phyloP scores from a whole-genome alignment of 129 eudicot genomes.

The Helianthus annuus region DNA sequence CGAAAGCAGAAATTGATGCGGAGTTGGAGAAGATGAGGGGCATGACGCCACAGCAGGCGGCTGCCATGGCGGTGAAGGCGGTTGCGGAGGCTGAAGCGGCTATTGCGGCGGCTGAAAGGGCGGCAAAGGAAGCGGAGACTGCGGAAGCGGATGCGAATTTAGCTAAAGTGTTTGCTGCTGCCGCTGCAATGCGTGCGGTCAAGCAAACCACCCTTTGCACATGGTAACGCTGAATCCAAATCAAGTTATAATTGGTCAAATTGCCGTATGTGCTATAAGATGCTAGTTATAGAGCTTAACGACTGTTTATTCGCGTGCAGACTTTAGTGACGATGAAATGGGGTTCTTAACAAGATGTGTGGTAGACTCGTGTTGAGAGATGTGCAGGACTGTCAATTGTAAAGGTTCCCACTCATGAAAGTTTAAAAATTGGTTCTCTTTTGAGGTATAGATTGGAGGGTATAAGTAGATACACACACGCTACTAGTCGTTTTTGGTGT shows the following conservation, averaged over 20 bases:
- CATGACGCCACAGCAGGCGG: constrained; percentile 76
- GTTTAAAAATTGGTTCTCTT: neutral
- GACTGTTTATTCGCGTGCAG: constrained; percentile 22
- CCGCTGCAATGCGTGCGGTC: constrained; percentile 53
- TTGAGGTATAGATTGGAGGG: constrained; percentile 11
- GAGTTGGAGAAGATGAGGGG: constrained; percentile 76
- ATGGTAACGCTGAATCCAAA: constrained; percentile 41
- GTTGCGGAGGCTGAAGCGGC: constrained; percentile 96
- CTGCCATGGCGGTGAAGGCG: constrained; percentile 80
- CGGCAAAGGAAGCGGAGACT: constrained; percentile 80
- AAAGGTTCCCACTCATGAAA: neutral
- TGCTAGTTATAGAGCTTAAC: neutral
- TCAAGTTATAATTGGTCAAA: too few species aligned
- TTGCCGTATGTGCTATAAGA: constrained; percentile 8
- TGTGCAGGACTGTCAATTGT: constrained; percentile 11
- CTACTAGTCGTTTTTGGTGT: neutral
- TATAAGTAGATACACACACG: constrained; percentile 25
- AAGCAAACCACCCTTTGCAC: constrained; percentile 41
- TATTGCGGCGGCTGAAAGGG: constrained; percentile 75
- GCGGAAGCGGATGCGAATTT: constrained; percentile 90
- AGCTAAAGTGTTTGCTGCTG: constrained; percentile 71
- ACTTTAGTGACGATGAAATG: constrained; percentile 5
- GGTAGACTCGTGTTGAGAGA: neutral
- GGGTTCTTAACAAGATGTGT: constrained; percentile 3
- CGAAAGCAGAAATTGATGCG: constrained; percentile 68